Conservation (phyloP, 768 basidiomycete species). For the Pisolithus tinctorius region DNA sequence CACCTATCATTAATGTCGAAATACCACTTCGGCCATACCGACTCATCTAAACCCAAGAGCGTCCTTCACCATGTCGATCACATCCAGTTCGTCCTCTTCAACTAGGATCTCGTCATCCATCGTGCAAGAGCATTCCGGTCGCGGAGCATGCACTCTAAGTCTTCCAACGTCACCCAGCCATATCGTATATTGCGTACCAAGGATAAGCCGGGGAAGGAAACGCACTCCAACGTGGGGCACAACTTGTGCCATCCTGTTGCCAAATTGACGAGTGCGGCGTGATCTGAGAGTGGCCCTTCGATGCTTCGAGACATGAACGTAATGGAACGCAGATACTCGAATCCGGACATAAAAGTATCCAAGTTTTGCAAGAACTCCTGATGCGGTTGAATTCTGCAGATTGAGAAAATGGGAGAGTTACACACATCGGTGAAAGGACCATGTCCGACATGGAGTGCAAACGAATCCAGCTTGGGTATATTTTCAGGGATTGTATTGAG, state of each 20-base stretch:
- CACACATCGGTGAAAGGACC: constrained; percentile 18
- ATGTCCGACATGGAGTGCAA: constrained; percentile 19
- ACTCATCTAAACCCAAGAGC: no score
- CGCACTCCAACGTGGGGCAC: constrained; percentile 18
- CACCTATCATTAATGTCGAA: no score
- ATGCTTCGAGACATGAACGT: constrained; percentile 18
- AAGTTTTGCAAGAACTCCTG: constrained; percentile 20
- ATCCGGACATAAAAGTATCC: constrained; percentile 14
- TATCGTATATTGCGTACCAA: constrained; percentile 12
- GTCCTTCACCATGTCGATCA: no score
- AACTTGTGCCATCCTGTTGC: constrained; percentile 13
- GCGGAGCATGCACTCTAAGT: constrained; percentile 9
- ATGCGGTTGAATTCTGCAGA: neutral
- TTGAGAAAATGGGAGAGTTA: neutral
- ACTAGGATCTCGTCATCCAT: no score
- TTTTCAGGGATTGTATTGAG: constrained; percentile 13
- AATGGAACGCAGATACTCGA: constrained; percentile 14
- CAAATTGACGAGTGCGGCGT: constrained; percentile 5
- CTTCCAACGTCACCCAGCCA: constrained; percentile 18
- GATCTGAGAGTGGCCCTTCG: constrained; percentile 13
- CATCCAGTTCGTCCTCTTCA: no score
- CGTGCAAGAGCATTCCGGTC: neutral
- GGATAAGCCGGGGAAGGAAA: constrained; percentile 14
- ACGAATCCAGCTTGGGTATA: constrained; percentile 12
- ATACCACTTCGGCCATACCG: no score